Percentiles rank a stretch among this genome's conserved stretches.
phyloP scores from a whole-genome alignment of 805 yeast species.

The Metschnikowia koreensis region DNA sequence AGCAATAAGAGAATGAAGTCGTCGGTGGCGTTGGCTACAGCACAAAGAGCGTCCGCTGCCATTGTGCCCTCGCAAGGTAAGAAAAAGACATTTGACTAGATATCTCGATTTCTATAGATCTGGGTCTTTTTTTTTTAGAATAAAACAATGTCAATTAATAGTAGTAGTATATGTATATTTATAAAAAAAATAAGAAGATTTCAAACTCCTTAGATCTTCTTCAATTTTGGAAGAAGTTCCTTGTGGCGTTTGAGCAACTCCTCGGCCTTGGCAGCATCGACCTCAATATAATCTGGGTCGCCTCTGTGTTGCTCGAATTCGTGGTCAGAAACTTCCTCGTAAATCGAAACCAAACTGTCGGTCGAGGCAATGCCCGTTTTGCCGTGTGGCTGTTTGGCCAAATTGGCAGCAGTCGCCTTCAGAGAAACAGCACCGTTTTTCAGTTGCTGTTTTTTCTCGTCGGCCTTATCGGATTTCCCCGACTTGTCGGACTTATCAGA shows the following conservation, averaged over 20 bases:
- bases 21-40: conserved; percentile 82
- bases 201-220: not conserved
- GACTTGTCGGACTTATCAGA: not conserved
- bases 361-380: conserved; percentile 13
- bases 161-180: no score
- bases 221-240: conserved; percentile 7
- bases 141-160: no score
- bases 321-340: conserved; percentile 49
- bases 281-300: conserved; percentile 51
- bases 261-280: conserved; percentile 18
- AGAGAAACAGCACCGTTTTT: not conserved
- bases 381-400: conserved; percentile 10
- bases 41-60: conserved; percentile 86
- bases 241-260: conserved; percentile 16
- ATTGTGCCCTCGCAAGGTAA: conserved; percentile 90
- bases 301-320: conserved; percentile 46
- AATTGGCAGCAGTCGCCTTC: conserved; percentile 10
- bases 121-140: no score
- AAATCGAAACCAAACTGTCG: conserved; percentile 24
- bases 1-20: conserved; percentile 59
- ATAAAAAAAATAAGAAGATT: not conserved
- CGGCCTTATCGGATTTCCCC: not conserved
- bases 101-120: no score
- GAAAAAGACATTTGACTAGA: conserved; percentile 65
- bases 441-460: conserved; percentile 1